These are phyloP conservation scores for Hordeum pubiflorum DNA, from an alignment of 202 grass and related monocot species.

Conservation along the genomic window DNA sequence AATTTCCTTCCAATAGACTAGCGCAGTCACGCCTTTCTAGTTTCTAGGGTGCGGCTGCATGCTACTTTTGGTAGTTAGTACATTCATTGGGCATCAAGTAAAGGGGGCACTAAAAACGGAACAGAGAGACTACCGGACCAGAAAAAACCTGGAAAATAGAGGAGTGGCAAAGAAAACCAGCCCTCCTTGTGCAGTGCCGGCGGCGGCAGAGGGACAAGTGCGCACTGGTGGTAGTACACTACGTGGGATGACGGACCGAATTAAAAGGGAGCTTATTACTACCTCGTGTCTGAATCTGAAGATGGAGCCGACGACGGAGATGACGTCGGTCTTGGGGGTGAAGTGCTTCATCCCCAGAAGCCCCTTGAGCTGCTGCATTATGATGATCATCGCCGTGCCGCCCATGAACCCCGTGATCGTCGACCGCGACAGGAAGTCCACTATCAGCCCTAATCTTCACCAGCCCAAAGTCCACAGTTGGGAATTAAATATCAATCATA, in stretches of 20 bases:
- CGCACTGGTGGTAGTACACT: too few species aligned
- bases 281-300: slow-evolving; percentile 68
- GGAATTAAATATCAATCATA: too few species aligned
- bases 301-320: slow-evolving; percentile 60
- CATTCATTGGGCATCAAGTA: background rate
- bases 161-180: background rate
- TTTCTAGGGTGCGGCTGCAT: slow-evolving; percentile 10
- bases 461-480: background rate
- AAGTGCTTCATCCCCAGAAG: slow-evolving; percentile 82
- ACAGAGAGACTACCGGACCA: background rate
- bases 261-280: background rate
- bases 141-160: background rate
- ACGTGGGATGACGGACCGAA: background rate
- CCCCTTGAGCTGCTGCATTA: slow-evolving; percentile 93
- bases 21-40: background rate
- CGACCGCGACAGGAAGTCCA: slow-evolving; percentile 89
- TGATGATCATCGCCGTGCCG: slow-evolving; percentile 83
- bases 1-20: background rate
- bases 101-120: background rate
- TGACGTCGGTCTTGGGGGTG: slow-evolving; percentile 75
- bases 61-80: background rate
- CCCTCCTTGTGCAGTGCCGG: background rate
- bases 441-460: slow-evolving; percentile 79
- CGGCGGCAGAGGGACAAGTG: background rate
- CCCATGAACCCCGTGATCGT: slow-evolving; percentile 97